phyloP scores from a whole-genome alignment of 129 eudicot species.

The Lactuca sativa region DNA sequence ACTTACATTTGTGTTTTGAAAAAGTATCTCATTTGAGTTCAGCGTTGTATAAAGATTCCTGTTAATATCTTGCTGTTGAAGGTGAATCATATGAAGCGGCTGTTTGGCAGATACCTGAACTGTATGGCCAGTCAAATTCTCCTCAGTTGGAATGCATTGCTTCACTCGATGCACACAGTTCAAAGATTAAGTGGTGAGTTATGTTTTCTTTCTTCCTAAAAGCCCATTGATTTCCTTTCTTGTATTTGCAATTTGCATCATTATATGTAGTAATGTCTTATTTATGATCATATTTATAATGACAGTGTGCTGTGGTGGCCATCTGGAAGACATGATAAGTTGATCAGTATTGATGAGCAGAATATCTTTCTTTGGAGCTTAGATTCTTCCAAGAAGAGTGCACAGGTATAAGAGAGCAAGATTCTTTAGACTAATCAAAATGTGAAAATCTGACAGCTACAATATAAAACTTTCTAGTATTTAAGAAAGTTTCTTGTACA shows the following conservation, averaged over 20 bases:
- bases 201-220: slow-evolving; percentile 15
- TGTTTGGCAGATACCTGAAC: slow-evolving; percentile 95
- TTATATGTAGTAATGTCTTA: not conserved
- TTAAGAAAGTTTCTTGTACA: slow-evolving; percentile 32
- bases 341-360: slow-evolving; percentile 86
- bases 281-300: slow-evolving; percentile 1
- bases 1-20: not conserved
- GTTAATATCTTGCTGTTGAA: slow-evolving; percentile 30
- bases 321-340: slow-evolving; percentile 88
- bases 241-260: slow-evolving; percentile 1
- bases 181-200: slow-evolving; percentile 77
- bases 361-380: slow-evolving; percentile 86
- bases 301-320: slow-evolving; percentile 97
- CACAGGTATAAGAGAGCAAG: slow-evolving; percentile 66
- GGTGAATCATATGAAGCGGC: slow-evolving; percentile 96
- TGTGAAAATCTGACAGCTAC: not conserved
- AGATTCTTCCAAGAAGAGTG: slow-evolving; percentile 91
- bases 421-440: slow-evolving; percentile 1
- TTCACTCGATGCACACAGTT: slow-evolving; percentile 72
- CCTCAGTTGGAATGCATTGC: slow-evolving; percentile 86
- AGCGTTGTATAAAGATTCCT: slow-evolving; percentile 16
- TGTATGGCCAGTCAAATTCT: slow-evolving; percentile 90
- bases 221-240: not conserved
- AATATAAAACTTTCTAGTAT: too few species aligned
- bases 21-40: slow-evolving; percentile 1